Base-by-base conservation (phyloP, 352 stramenopile species). In the Pythium scleroteichum region DNA sequence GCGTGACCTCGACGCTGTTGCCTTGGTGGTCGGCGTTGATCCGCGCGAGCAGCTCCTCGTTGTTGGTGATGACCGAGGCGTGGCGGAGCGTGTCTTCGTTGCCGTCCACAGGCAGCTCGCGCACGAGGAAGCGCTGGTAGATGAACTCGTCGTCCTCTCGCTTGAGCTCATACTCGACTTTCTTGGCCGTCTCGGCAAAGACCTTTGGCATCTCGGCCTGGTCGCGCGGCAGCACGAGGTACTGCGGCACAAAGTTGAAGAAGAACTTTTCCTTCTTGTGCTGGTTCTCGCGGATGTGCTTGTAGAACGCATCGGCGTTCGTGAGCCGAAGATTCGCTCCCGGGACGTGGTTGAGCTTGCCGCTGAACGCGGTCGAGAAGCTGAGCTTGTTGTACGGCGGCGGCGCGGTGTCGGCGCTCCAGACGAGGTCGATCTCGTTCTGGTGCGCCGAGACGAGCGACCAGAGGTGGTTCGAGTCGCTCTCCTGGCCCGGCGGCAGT, bases 321-420 rank as follows among this genome's bases (percentile, higher is more conserved):
- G 72, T 79, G 54, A 94, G 66, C 19, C 66, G 59, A 26, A 76
- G 68, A 0, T 53, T 8, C 0, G 76, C 71, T 8, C 83, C 86
- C 13, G 84, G 86, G 9, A 95, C 42, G 55, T 78, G 81, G 64
- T 94, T 95, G 61, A 95, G 53, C 54, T 87, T 90, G 50, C 72
- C 47, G 1, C 44, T 20, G 54, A 86, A 87, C 44, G 68, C 44
- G 33, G 70, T 48, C 2, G 77, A 57, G 19, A 88, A 79, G 47
- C 71, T 57, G 39, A 90, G 58, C 47, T 77, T 46, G 1, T 65
- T 58, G 20, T 82, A 66, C 13, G 73, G 76, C 16, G 74, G 71
- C 0, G 62, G 13, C 0, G 64, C 19, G 0, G 60, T 45, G 1
- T 52, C 57, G 6, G 58, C 45, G 56, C 71, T 89, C 85, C 81